Conservation (phyloP, 1,284 basidiomycete genomes). For the Lignosus rhinocerotis region DNA sequence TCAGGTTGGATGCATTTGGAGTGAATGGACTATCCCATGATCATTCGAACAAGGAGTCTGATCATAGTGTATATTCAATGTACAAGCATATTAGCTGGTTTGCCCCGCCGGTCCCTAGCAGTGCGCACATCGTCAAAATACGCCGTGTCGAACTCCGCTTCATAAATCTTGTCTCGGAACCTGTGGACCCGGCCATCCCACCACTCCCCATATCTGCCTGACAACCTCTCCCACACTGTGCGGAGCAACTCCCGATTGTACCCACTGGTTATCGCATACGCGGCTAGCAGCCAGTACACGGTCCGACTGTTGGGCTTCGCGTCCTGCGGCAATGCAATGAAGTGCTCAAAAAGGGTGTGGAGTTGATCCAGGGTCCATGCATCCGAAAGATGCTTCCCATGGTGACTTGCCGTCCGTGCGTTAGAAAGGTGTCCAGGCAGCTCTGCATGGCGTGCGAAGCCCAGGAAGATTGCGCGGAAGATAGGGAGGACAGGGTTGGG, state of each 20-base stretch:
- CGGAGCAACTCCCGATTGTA: conserved; percentile 49
- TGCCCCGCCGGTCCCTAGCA: conserved; percentile 2
- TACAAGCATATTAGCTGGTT: conserved; percentile 3
- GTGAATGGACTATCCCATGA: conserved; percentile 9
- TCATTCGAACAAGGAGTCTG: conserved; percentile 2
- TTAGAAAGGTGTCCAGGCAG: neutral
- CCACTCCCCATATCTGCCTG: conserved; percentile 47
- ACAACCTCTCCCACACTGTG: conserved; percentile 54
- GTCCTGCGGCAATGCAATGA: conserved; percentile 50
- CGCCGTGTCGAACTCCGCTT: conserved; percentile 13
- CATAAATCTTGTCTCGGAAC: conserved; percentile 29
- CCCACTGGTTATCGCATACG: conserved; percentile 59
- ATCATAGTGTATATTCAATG: conserved; percentile 8
- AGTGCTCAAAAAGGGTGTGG: conserved; percentile 54
- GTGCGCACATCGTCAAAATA: conserved; percentile 15
- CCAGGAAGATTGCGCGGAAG: conserved; percentile 76
- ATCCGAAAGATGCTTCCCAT: neutral
- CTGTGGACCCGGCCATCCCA: conserved; percentile 52
- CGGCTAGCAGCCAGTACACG: conserved; percentile 65
- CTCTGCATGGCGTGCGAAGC: conserved; percentile 63
- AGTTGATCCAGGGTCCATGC: conserved; percentile 61
- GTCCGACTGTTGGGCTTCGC: conserved; percentile 44
- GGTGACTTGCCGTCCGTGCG: neutral
- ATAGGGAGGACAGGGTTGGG: conserved; percentile 35
- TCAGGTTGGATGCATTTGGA: neutral